Percentiles rank a stretch among this genome's conserved stretches.
These are phyloP conservation scores for Senna tora DNA, from an alignment of 306 rosid genomes.

Conservation along the genomic window DNA sequence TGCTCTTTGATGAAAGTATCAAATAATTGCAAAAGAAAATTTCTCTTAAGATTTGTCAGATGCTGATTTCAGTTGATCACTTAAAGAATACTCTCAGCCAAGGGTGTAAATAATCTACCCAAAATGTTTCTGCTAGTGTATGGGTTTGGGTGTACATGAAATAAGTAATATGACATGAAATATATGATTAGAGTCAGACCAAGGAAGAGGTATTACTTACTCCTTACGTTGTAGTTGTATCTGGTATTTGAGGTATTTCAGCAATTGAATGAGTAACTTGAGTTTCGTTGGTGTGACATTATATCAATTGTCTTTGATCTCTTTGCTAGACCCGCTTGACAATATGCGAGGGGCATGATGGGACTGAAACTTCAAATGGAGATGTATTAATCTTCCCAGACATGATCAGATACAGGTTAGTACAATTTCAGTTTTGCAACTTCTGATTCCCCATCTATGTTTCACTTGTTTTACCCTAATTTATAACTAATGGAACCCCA, in stretches of 20 bases:
- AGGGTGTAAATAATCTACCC: neutral
- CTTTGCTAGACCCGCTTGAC: conserved; percentile 76
- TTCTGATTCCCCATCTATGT: conserved; percentile 8
- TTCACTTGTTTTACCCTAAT: neutral
- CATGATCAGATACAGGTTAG: conserved; percentile 94
- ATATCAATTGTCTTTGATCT: conserved; percentile 18
- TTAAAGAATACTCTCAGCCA: neutral
- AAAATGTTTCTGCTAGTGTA: neutral
- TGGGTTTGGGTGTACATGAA: neutral
- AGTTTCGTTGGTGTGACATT: neutral
- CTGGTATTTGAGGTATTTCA: neutral
- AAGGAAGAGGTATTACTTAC: neutral
- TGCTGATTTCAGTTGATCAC: conserved; percentile 1
- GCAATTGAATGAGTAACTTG: neutral
- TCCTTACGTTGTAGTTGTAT: neutral
- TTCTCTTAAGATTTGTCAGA: neutral
- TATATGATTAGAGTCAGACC: neutral
- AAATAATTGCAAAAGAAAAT: neutral
- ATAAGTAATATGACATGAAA: neutral
- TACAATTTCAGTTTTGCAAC: conserved; percentile 19
- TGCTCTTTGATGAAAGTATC: neutral
- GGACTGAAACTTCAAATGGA: conserved; percentile 94
- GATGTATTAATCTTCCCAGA: conserved; percentile 95
- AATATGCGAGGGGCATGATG: conserved; percentile 94
- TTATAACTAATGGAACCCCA: neutral